Conservation (phyloP, 441 rosid species). For the Francoa sonchifolia region DNA sequence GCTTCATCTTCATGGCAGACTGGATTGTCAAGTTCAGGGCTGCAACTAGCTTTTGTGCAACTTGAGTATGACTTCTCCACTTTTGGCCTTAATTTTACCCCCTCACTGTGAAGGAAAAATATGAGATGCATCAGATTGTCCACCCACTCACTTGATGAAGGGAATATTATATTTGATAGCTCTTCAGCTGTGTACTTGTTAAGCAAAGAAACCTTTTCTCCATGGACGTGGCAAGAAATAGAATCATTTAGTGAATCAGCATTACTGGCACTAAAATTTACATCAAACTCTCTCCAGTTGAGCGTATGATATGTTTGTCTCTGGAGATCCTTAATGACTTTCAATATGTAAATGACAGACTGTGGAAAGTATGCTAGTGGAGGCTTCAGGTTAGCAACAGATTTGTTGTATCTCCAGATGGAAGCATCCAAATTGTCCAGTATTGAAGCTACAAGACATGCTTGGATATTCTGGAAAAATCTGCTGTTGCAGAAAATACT, state of each 20-base stretch:
- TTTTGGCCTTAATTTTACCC: conserved; percentile 63
- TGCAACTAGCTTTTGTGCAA: conserved; percentile 45
- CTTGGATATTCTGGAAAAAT: conserved; percentile 61
- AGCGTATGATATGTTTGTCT: conserved; percentile 37
- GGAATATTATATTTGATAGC: conserved; percentile 52
- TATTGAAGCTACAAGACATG: conserved; percentile 66
- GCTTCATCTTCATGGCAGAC: conserved; percentile 97
- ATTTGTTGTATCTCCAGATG: conserved; percentile 61
- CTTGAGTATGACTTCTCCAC: conserved; percentile 62
- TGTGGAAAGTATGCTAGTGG: conserved; percentile 81
- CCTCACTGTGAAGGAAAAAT: conserved; percentile 72
- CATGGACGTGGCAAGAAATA: conserved; percentile 39
- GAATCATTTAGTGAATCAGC: conserved; percentile 27
- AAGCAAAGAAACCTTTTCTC: conserved; percentile 60
- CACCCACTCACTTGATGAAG: conserved; percentile 77
- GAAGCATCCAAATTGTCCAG: conserved; percentile 65
- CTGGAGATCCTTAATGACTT: conserved; percentile 72
- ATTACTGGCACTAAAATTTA: conserved; percentile 25
- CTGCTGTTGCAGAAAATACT: conserved; percentile 55
- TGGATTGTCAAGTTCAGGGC: conserved; percentile 63
- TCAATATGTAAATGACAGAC: conserved; percentile 48
- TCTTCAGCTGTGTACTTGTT: conserved; percentile 58
- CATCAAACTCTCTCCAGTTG: conserved; percentile 42
- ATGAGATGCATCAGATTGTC: conserved; percentile 69
- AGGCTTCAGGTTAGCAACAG: conserved; percentile 38